These are phyloP conservation scores for Podospora pseudoanserina DNA, from an alignment of 495 filamentous ascomycete genomes.

Conservation along the genomic window DNA sequence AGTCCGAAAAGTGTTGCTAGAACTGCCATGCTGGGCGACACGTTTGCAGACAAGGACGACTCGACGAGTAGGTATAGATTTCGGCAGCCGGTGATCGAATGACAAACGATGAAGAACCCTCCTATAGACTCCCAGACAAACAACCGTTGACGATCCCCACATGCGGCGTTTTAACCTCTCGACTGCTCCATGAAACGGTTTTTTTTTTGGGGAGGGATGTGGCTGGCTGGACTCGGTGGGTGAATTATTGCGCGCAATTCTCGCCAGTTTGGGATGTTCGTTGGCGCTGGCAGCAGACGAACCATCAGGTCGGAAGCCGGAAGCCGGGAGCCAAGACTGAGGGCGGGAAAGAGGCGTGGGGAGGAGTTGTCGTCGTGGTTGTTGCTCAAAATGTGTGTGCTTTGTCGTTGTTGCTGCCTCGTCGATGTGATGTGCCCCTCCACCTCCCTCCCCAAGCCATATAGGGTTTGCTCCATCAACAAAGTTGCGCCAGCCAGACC, in stretches of 20 bases:
- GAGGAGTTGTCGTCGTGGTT: neutral
- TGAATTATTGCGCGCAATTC: neutral
- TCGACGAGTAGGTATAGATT: neutral
- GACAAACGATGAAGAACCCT: neutral
- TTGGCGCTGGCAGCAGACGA: neutral
- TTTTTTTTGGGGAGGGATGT: neutral
- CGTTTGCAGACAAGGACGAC: neutral
- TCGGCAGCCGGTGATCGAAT: neutral
- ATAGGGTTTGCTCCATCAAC: neutral
- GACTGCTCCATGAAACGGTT: neutral
- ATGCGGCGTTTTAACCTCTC: neutral
- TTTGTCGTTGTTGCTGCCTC: neutral
- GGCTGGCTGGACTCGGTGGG: neutral
- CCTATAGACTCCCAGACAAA: neutral
- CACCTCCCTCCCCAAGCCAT: neutral
- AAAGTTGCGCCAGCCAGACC: neutral
- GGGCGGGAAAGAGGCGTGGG: neutral
- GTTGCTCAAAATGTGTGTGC: neutral
- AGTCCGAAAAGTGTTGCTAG: neutral
- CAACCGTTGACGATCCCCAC: neutral
- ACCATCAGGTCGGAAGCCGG: no score
- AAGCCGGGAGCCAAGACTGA: neutral
- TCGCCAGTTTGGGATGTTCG: neutral
- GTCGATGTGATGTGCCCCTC: neutral
- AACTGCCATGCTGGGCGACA: neutral